These are phyloP conservation scores for Coemansia sp. DNA, from an alignment of 192 early-diverging fungal species.

Conservation along the genomic window DNA sequence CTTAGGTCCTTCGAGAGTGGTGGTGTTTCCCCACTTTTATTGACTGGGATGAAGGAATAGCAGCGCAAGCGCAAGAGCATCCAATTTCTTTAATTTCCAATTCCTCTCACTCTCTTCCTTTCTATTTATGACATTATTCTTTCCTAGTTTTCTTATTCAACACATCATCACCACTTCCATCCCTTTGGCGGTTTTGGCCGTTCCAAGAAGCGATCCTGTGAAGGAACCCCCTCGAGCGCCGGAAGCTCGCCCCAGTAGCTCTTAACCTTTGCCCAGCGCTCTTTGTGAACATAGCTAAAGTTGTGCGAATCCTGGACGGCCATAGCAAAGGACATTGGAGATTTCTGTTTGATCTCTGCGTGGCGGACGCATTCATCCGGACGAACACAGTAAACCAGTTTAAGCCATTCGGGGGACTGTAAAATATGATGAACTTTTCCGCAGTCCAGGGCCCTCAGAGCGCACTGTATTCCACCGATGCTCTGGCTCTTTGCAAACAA, in stretches of 20 bases:
- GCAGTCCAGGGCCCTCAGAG: constrained; percentile 15
- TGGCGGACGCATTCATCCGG: constrained; percentile 28
- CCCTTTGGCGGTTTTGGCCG: constrained; percentile 4
- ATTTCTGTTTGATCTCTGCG: constrained; percentile 27
- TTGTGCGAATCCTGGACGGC: constrained; percentile 33
- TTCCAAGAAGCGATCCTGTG: constrained; percentile 10
- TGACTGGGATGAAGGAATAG: too few relatives aligned
- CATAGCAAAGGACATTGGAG: constrained; percentile 41
- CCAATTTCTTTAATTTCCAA: neutral
- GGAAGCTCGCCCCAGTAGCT: constrained; percentile 40
- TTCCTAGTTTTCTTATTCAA: neutral
- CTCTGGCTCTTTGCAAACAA: constrained; percentile 45
- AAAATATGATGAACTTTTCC: constrained; percentile 22
- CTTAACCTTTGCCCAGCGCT: constrained; percentile 40
- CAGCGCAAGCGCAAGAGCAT: too few relatives aligned
- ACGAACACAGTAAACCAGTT: constrained; percentile 36
- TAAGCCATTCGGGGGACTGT: constrained; percentile 19
- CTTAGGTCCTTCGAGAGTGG: constrained; percentile 30
- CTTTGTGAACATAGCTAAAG: constrained; percentile 37
- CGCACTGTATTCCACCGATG: constrained; percentile 20
- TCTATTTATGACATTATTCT: neutral
- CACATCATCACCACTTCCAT: constrained; percentile 8
- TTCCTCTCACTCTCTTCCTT: neutral
- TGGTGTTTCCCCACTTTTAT: constrained; percentile 37
- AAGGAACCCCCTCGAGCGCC: constrained; percentile 33